Evolutionary conservation across 2,329 filamentous ascomycete genomes (phyloP).

Genomic region (Ascosphaera apis): DNA sequence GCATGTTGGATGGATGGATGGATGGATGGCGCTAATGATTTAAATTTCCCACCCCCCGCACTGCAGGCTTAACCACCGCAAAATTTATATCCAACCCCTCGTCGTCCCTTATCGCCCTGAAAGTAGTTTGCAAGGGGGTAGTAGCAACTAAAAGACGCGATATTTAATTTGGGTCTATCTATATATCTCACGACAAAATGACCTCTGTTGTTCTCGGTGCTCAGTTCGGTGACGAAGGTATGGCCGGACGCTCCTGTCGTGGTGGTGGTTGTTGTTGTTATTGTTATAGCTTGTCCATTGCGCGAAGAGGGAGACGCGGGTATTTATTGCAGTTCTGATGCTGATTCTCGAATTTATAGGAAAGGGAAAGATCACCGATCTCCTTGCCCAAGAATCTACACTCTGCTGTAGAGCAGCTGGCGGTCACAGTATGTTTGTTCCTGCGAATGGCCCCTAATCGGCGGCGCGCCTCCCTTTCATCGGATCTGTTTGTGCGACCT

Average conservation of each 20-base stretch:
- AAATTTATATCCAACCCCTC: no score
- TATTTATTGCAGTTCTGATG: slow-evolving; percentile 1
- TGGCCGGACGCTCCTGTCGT: no score
- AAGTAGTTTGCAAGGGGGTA: no score
- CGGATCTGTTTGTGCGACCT: not conserved
- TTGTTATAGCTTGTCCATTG: not conserved
- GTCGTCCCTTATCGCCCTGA: no score
- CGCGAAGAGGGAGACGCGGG: not conserved
- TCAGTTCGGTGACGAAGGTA: slow-evolving; percentile 26
- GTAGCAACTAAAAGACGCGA: no score
- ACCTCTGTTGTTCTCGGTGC: slow-evolving; percentile 23
- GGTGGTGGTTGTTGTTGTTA: not conserved
- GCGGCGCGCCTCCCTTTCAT: not conserved
- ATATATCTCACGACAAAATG: slow-evolving; percentile 3
- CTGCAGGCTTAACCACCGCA: no score
- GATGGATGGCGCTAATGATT: no score
- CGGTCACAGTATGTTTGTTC: slow-evolving; percentile 20
- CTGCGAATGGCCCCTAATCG: not conserved
- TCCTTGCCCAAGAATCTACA: slow-evolving; percentile 21
- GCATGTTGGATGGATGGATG: no score
- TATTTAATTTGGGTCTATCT: no score
- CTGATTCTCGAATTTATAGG: slow-evolving; percentile 9
- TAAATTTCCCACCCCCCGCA: no score
- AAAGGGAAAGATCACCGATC: slow-evolving; percentile 26
- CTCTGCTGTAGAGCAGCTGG: slow-evolving; percentile 24